Percentiles rank a stretch among this genome's conserved stretches.
Evolutionary conservation across 2,329 filamentous ascomycete genomes (phyloP).

Genomic region (Beauveria sp.): DNA sequence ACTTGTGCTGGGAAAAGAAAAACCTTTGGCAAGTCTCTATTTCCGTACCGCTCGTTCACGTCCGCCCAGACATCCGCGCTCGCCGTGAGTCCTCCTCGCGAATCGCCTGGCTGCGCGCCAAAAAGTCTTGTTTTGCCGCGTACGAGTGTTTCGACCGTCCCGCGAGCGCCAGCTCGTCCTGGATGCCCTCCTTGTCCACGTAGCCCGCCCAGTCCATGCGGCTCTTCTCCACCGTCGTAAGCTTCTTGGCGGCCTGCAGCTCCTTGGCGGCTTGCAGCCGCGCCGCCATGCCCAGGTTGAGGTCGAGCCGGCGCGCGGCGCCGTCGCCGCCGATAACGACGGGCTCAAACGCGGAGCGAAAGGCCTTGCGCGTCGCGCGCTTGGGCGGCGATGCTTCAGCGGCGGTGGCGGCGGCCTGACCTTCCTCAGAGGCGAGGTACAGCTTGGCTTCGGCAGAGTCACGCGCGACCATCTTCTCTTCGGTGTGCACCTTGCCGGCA

Average conservation of each 20-base stretch:
- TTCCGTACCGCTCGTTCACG: constrained; percentile 13
- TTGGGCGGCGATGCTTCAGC: constrained; percentile 27
- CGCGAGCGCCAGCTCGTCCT: constrained; percentile 59
- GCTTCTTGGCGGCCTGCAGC: constrained; percentile 52
- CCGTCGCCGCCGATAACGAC: constrained; percentile 31
- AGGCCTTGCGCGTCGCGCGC: constrained; percentile 45
- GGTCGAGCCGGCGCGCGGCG: constrained; percentile 39
- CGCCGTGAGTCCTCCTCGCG: constrained; percentile 53
- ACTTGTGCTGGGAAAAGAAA: no score
- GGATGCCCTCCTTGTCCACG: constrained; percentile 63
- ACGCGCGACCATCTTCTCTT: constrained; percentile 61
- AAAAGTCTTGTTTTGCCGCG: constrained; percentile 54
- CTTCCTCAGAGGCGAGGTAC: constrained; percentile 47
- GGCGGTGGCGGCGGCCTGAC: constrained; percentile 15
- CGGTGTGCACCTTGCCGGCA: constrained; percentile 62
- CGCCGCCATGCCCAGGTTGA: constrained; percentile 49
- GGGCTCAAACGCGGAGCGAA: constrained; percentile 58
- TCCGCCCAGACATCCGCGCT: constrained; percentile 39
- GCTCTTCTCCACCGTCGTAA: constrained; percentile 66
- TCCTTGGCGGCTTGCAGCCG: constrained; percentile 40
- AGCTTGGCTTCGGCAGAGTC: constrained; percentile 60
- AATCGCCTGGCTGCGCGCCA: constrained; percentile 55
- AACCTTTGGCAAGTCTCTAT: no score
- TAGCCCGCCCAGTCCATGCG: constrained; percentile 67
- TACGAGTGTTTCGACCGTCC: constrained; percentile 59